Conservation (phyloP, 768 basidiomycete genomes). For the Pluteus cervinus region DNA sequence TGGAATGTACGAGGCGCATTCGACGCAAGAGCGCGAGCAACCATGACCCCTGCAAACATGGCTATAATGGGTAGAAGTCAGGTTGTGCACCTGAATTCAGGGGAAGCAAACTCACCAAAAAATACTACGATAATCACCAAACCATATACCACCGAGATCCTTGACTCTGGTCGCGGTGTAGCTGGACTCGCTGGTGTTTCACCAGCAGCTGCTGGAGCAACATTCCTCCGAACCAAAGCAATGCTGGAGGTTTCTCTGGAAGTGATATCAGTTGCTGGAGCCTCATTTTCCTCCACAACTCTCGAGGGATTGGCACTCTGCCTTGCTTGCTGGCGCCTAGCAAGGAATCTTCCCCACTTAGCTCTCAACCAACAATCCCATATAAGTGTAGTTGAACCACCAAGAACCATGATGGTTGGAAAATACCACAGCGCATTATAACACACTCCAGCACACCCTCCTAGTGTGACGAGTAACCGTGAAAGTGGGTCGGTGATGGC, state of each 20-base stretch:
- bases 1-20: too few relatives aligned
- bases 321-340: too few relatives aligned
- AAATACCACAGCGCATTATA: slow-evolving; percentile 50
- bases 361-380: too few relatives aligned
- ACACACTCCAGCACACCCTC: slow-evolving; percentile 40
- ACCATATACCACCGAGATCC: slow-evolving; percentile 19
- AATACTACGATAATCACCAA: slow-evolving; percentile 18
- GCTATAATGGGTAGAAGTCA: too few relatives aligned
- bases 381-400: slow-evolving; percentile 30
- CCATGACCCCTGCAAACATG: slow-evolving; percentile 22
- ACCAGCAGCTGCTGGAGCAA: background rate
- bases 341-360: too few relatives aligned
- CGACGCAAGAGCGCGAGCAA: slow-evolving; percentile 23
- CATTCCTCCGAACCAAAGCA: too few relatives aligned
- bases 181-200: background rate
- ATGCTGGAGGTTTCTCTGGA: too few relatives aligned
- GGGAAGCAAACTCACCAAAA: too few relatives aligned
- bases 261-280: too few relatives aligned
- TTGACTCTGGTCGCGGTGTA: background rate
- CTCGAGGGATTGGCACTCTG: too few relatives aligned
- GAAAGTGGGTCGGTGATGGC: slow-evolving; percentile 41
- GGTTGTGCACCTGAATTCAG: too few relatives aligned
- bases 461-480: slow-evolving; percentile 32
- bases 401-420: slow-evolving; percentile 36
- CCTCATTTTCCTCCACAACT: too few relatives aligned